Evolutionary conservation across 1,284 basidiomycete species (phyloP).

Genomic region (Ustilago curta): DNA sequence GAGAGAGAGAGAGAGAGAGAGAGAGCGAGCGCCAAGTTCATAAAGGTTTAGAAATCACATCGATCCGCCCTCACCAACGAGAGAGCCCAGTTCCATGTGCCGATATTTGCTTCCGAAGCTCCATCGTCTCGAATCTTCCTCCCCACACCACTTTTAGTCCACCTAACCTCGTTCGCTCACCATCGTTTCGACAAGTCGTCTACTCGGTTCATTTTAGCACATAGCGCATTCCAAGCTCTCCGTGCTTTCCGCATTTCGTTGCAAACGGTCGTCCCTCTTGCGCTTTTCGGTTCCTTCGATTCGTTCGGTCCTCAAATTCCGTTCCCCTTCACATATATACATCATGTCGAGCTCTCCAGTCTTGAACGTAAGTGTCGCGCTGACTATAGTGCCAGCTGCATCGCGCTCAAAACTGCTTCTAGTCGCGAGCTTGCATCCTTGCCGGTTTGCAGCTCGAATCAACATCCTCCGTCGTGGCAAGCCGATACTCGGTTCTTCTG

Average conservation of each 20-base stretch:
- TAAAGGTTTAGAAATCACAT: constrained; percentile 21
- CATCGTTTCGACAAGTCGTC: background rate
- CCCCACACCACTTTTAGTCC: too few species aligned
- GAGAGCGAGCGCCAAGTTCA: constrained; percentile 4
- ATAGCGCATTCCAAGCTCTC: constrained; percentile 7
- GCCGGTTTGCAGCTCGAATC: background rate
- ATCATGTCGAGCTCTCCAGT: constrained; percentile 61
- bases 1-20: too few species aligned
- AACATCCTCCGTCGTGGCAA: background rate
- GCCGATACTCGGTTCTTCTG: background rate
- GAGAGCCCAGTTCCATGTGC: constrained; percentile 24
- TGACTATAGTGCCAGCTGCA: too few species aligned
- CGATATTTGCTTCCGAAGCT: constrained; percentile 8
- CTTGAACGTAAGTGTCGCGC: constrained; percentile 59
- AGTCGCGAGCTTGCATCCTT: background rate
- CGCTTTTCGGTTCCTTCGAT: constrained; percentile 10
- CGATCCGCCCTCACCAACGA: background rate
- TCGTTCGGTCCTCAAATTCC: constrained; percentile 15
- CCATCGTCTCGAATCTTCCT: too few species aligned
- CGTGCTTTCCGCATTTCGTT: constrained; percentile 23
- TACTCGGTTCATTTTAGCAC: constrained; percentile 2
- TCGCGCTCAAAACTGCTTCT: too few species aligned
- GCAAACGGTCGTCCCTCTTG: constrained; percentile 4
- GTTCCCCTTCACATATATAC: constrained; percentile 21
- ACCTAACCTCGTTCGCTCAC: background rate